Conservation (phyloP, 1,139 yeast species). For the Casaregolazyma suthepensis region DNA sequence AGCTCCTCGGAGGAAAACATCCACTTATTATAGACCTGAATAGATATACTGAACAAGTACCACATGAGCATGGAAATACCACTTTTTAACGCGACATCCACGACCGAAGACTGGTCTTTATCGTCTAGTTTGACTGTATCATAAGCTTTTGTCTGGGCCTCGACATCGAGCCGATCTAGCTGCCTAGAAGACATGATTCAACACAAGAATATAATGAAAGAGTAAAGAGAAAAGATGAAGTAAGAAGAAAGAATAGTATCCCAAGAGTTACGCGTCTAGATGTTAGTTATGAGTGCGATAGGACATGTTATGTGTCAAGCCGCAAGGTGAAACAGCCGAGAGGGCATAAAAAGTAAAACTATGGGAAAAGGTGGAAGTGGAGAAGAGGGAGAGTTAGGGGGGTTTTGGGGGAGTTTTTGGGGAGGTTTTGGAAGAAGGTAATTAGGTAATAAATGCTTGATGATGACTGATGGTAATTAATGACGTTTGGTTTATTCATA, state of each 20-base stretch:
- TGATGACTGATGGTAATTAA: not conserved
- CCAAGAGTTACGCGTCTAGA: not conserved
- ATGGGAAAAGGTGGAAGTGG: not conserved
- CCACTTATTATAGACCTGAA: constrained; percentile 94
- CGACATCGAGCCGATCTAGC: not conserved
- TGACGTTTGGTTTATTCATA: not conserved
- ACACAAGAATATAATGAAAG: not conserved
- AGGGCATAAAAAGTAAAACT: not conserved
- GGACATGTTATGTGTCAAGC: not conserved
- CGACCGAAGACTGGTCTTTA: not conserved
- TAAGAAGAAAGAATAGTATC: not conserved
- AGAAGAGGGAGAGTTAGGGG: not conserved
- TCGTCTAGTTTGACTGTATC: not conserved
- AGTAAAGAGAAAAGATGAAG: not conserved
- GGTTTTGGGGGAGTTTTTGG: not conserved
- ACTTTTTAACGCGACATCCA: not conserved
- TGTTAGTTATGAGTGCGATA: not conserved
- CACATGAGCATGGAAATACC: constrained; percentile 24
- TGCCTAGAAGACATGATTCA: not conserved
- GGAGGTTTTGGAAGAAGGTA: too few species aligned
- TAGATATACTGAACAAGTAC: constrained; percentile 53
- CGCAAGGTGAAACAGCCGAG: not conserved
- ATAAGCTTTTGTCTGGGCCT: not conserved
- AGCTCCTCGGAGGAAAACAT: constrained; percentile 76
- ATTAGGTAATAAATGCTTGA: not conserved